Evolutionary conservation across 768 basidiomycete genomes (phyloP), one percentile per base, ranked within the genome.

Genomic region (Boletus edulis): DNA sequence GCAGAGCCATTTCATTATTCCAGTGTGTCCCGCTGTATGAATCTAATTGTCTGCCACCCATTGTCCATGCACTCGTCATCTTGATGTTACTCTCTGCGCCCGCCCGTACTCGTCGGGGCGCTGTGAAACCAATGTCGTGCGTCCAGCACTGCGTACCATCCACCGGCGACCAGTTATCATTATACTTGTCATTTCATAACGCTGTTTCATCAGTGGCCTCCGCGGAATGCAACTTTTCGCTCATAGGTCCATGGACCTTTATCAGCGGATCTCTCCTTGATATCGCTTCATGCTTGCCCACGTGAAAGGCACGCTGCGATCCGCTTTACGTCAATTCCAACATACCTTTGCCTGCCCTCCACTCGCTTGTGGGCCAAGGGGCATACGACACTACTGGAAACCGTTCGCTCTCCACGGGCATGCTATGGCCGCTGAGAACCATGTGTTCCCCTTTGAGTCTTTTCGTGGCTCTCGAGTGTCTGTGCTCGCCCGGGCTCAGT

Each of bases 331-430:
- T 68, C 67, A 68, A 59, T 47, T 27, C 5, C 46, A 57, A 63
- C 67, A 69, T 63, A 61, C 67, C 61, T 45, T 55, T 63, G 50
- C 67, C 67, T 68, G 67, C 67, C 65, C 59, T 57, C 54, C 46
- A 45, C 54, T 68, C 67, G 67, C 65, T 67, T 69, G 60, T 63
- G 66, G 65, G 62, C 58, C 58, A 62, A 62, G 60, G 61, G 67
- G 59, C 55, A 42, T 35, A 57, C 56, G 49, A 49, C 59, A 54
- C 44, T 46, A 52, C 11, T 60, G 46, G 49, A 51, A 29, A 52
- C 47, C 51, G 35, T 47, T 57, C 49, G 27, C 60, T 68, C 63
- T 65, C 67, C 67, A 68, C 67, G 65, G 67, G 57, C 67, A 68
- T 46, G 64, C 62, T 53, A 54, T 32, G 10, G 49, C 47, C 58